Evolutionary conservation across 2,329 filamentous ascomycete species (phyloP), one percentile per base, ranked within the genome.

Genomic region (Penicillium palitans): DNA sequence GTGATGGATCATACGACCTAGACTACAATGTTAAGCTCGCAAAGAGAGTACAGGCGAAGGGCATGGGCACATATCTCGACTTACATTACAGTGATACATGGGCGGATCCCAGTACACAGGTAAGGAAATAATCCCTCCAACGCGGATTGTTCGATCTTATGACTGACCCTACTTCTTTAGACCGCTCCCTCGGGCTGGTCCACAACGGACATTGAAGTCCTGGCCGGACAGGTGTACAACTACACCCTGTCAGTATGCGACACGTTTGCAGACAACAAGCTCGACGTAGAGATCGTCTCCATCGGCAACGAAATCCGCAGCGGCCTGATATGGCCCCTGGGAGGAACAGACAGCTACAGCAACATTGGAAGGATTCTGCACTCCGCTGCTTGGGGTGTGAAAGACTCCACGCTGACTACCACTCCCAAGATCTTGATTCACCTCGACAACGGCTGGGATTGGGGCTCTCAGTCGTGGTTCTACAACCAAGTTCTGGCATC

Each of bases 381-480:
- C 68, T 86, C 85, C 7, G 88, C 85, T 0, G 80, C 84, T 0
- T 82, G 79, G 57, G 89, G 84, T 2, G 81, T 91, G 67, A 88
- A 86, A 66, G 85, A 88, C 66, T 87, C 84, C 5, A 76, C 73
- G 3, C 75, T 89, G 27, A 72, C 71, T 41, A 78, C 81, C 0
- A 80, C 83, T 61, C 86, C 88, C 1, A 83, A 87, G 69, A 89
- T 90, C 72, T 86, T 91, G 85, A 83, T 91, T 41, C 89, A 91
- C 67, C 80, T 90, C 4, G 87, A 91, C 71, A 88, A 90, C 67
- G 88, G 88, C n/a, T 91, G 87, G 86, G 81, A 88, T 62, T 89
- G 84, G 85, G 42, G 8, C 15, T 78, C 74, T 4, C 87, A 90
- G 69, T 75, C 87, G 60, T 87, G 81, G 76, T 90, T 84, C 73